Evolutionary conservation across 1,139 yeast species (phyloP), one percentile per base, ranked within the genome.

Genomic region (Lodderomyces margitis): DNA sequence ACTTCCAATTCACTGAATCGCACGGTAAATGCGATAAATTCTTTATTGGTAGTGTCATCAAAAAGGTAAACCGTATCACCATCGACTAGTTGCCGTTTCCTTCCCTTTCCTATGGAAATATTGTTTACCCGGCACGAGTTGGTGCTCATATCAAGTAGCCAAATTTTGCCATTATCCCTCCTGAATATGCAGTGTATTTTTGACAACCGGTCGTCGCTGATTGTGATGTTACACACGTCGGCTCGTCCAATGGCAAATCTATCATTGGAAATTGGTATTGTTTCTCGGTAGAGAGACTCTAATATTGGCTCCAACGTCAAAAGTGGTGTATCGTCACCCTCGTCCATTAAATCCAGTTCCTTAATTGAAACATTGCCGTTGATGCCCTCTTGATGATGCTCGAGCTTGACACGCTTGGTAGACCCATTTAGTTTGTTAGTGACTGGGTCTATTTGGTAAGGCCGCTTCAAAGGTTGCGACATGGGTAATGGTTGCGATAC

Each of bases 81-180:
- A 48, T 84, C 70, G 52, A 70, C 78, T 1, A 89, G 54, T 46
- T 78, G 73, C 0, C 74, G 74, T 50, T 87, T 87, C 28, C 73
- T 70, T 2, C 84, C 84, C 46, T 79, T 78, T 0, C 85, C 85
- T 34, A 89, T 56, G 37, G 69, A 70, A 11, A 62, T 59, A 4
- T 75, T 75, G 55, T 89, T 87, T 8, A 89, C 74, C 49, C 70
- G 78, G 56, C 96, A 87, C 1, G 87, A 83, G 58, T 89, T 89
- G 1, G 95, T 80, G 40, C 95, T 85, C 46, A 73, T 77, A 55
- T 87, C 96, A 34, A 86, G 62, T 15, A 89, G 64, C 95, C 96
- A 88, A n/a, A 87, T 68, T 54, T 82, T 89, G 44, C 82, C 87
- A 46, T 76, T 73, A 52, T 82, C 78, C 41, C 72, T 57, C 12